Conservation (phyloP, 148 eudicot genomes). For the Rhododendron vialii region DNA sequence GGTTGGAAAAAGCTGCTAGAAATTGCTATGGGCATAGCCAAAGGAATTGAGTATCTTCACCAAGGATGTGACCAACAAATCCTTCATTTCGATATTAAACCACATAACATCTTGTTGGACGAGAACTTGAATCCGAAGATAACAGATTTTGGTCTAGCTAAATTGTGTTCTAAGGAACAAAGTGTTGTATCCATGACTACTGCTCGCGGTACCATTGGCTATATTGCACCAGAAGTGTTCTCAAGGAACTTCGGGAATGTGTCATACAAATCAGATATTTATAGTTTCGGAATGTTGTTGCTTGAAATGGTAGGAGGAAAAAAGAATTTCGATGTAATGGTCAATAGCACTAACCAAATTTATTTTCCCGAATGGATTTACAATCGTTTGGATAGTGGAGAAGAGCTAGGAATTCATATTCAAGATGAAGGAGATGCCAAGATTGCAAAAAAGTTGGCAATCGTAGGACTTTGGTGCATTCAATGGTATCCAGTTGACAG, state of each 20-base stretch:
- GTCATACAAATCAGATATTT: conserved; percentile 18
- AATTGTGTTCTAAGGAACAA: too few species aligned
- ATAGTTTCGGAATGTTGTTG: conserved; percentile 28
- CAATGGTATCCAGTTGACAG: conserved; percentile 26
- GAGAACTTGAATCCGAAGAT: too few species aligned
- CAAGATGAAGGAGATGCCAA: conserved; percentile 10
- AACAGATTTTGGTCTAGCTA: too few species aligned
- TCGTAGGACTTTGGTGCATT: conserved; percentile 32
- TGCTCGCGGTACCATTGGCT: conserved; percentile 12
- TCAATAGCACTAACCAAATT: background rate
- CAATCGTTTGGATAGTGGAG: conserved; percentile 2
- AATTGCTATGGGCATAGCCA: too few species aligned
- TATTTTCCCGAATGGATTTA: conserved; percentile 26
- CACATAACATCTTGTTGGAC: too few species aligned
- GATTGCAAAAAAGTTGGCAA: conserved; percentile 16
- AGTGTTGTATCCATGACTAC: conserved; percentile 16
- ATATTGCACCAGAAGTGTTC: conserved; percentile 24
- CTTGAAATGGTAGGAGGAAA: conserved; percentile 22
- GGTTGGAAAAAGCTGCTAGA: too few species aligned
- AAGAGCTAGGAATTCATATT: conserved; percentile 4
- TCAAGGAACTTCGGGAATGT: conserved; percentile 10
- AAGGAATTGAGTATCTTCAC: too few species aligned
- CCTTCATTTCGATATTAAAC: too few species aligned
- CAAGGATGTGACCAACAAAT: too few species aligned
- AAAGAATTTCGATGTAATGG: background rate